These are phyloP conservation scores for Rhododendron vialii DNA, from an alignment of 148 eudicot species.

Conservation along the genomic window DNA sequence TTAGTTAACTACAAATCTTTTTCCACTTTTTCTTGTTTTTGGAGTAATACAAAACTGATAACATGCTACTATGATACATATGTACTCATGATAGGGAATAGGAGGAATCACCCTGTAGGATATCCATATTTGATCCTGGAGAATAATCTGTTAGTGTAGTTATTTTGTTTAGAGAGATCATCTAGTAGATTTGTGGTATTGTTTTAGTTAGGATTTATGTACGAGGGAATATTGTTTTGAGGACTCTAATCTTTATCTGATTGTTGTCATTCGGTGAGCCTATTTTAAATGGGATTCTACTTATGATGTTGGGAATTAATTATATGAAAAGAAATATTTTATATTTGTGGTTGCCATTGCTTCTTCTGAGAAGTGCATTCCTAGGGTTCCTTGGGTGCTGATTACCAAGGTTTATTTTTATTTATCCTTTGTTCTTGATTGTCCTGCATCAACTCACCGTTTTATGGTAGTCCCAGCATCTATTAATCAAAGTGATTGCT, in stretches of 20 bases:
- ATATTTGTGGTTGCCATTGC: not conserved
- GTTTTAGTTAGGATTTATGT: not conserved
- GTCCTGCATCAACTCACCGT: not conserved
- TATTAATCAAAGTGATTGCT: not conserved
- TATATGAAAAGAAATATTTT: not conserved
- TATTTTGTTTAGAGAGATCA: not conserved
- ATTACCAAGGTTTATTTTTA: not conserved
- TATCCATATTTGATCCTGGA: not conserved
- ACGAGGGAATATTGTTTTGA: not conserved
- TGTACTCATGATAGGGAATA: not conserved
- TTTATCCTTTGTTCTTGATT: not conserved
- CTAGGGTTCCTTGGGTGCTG: not conserved
- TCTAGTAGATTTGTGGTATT: not conserved
- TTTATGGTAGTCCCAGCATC: not conserved
- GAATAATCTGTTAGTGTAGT: not conserved
- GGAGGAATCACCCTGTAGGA: not conserved
- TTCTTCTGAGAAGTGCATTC: not conserved
- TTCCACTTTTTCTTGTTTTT: not conserved
- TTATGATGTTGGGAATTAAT: not conserved
- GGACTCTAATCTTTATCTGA: not conserved
- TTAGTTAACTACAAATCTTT: not conserved
- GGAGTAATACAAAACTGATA: not conserved
- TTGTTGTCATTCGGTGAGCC: not conserved
- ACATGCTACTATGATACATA: not conserved
- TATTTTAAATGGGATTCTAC: not conserved